Conservation (phyloP, 768 basidiomycete genomes). For the Steccherinum ochraceum region DNA sequence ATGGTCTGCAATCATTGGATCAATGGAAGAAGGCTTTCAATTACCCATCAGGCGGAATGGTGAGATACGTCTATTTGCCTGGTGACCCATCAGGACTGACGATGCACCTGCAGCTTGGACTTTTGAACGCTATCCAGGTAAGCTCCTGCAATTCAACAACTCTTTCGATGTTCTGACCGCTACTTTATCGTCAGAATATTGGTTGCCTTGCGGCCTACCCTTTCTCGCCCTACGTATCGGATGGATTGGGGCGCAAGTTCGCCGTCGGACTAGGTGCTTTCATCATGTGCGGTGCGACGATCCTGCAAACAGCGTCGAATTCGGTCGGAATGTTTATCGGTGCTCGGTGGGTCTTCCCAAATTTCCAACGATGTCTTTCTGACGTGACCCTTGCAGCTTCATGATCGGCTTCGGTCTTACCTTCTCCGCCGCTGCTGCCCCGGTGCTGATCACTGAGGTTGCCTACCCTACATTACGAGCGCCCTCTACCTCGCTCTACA, state of each 20-base stretch:
- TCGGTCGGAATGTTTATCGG: slow-evolving; percentile 39
- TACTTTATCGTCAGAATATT: slow-evolving; percentile 25
- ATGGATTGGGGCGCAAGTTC: slow-evolving; percentile 31
- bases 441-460: slow-evolving; percentile 44
- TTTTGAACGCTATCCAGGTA: slow-evolving; percentile 31
- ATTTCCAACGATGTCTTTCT: background rate
- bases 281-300: slow-evolving; percentile 33
- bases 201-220: slow-evolving; percentile 33
- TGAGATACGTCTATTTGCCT: slow-evolving; percentile 5
- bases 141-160: slow-evolving; percentile 4
- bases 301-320: slow-evolving; percentile 31
- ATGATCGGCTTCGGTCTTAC: slow-evolving; percentile 37
- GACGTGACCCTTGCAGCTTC: slow-evolving; percentile 21
- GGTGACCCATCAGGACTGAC: background rate
- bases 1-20: slow-evolving; percentile 30
- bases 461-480: slow-evolving; percentile 44
- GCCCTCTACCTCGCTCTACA: slow-evolving; percentile 37
- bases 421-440: slow-evolving; percentile 37
- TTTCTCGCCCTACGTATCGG: slow-evolving; percentile 34
- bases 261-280: slow-evolving; percentile 32
- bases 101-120: slow-evolving; percentile 23
- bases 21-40: slow-evolving; percentile 31
- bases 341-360: slow-evolving; percentile 26
- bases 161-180: background rate
- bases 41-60: slow-evolving; percentile 24